Conservation (phyloP, 164 flowering plant species). For the Santalum album region DNA sequence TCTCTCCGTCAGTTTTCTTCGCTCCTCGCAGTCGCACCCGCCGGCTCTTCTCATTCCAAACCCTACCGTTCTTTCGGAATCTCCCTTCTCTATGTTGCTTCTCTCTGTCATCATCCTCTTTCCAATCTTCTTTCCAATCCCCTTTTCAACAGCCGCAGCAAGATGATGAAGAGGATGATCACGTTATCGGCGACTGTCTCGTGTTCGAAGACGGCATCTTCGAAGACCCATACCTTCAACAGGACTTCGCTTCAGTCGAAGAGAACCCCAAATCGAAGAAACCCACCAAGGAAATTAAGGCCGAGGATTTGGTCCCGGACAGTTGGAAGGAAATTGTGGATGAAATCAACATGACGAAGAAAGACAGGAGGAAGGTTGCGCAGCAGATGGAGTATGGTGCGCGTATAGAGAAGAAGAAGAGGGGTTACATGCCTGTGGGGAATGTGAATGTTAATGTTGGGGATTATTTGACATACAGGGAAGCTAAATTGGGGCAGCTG, state of each 20-base stretch:
- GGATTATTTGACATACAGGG: constrained; percentile 34
- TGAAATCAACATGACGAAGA: constrained; percentile 69
- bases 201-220: constrained; percentile 80
- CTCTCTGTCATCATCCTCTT: too few relatives aligned
- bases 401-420: constrained; percentile 41
- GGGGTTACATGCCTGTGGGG: constrained; percentile 20
- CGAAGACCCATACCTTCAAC: constrained; percentile 54
- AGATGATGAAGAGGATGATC: constrained; percentile 34
- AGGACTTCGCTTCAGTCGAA: not conserved
- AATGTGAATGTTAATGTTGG: constrained; percentile 20
- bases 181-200: constrained; percentile 68
- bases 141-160: constrained; percentile 1
- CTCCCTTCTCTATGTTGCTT: too few relatives aligned
- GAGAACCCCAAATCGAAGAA: not conserved
- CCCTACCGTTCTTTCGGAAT: too few relatives aligned
- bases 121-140: too few relatives aligned
- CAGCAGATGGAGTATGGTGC: constrained; percentile 49
- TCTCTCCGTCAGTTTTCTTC: too few relatives aligned
- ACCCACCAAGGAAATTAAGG: constrained; percentile 2
- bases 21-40: too few relatives aligned
- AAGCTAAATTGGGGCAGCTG: constrained; percentile 47
- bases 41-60: too few relatives aligned
- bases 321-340: constrained; percentile 54
- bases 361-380: constrained; percentile 62
- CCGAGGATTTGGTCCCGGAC: constrained; percentile 60